phyloP scores from a whole-genome alignment of 257 asterid genomes.

The Salvia miltiorrhiza region DNA sequence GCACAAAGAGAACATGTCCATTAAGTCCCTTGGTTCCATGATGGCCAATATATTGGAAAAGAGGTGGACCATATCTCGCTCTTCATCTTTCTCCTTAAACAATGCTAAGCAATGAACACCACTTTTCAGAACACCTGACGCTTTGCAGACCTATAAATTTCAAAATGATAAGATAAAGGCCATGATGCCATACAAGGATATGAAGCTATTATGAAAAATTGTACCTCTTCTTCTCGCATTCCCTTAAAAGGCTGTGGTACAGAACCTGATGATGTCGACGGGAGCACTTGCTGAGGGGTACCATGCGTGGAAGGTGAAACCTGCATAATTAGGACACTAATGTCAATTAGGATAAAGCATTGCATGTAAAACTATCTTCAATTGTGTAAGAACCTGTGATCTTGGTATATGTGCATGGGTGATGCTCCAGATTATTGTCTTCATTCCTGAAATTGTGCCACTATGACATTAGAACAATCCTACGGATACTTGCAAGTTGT shows the following conservation, averaged over 20 bases:
- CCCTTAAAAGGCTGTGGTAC: slow-evolving; percentile 80
- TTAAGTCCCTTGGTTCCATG: slow-evolving; percentile 96
- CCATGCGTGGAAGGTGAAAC: slow-evolving; percentile 94
- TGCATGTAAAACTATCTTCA: slow-evolving; percentile 15
- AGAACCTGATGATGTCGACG: slow-evolving; percentile 63
- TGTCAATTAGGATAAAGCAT: slow-evolving; percentile 22
- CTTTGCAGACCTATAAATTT: slow-evolving; percentile 87
- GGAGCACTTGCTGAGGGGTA: slow-evolving; percentile 73
- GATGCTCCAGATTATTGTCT: slow-evolving; percentile 97
- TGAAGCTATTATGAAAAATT: slow-evolving; percentile 7
- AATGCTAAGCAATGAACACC: slow-evolving; percentile 97
- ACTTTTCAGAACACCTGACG: slow-evolving; percentile 94
- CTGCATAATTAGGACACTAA: slow-evolving; percentile 36
- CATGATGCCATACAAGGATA: slow-evolving; percentile 17
- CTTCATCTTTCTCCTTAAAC: slow-evolving; percentile 97
- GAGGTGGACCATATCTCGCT: slow-evolving; percentile 89
- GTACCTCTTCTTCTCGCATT: slow-evolving; percentile 98
- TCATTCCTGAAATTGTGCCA: slow-evolving; percentile 70
- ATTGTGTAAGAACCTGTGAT: slow-evolving; percentile 65
- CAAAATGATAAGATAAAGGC: slow-evolving; percentile 23
- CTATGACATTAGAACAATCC: neutral
- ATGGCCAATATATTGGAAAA: slow-evolving; percentile 93
- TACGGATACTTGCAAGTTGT: too few species aligned
- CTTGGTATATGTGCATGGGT: slow-evolving; percentile 97
- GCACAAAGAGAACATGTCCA: slow-evolving; percentile 99